phyloP scores from a whole-genome alignment of 1,284 basidiomycete genomes.

The Afroboletus lepidellus region DNA sequence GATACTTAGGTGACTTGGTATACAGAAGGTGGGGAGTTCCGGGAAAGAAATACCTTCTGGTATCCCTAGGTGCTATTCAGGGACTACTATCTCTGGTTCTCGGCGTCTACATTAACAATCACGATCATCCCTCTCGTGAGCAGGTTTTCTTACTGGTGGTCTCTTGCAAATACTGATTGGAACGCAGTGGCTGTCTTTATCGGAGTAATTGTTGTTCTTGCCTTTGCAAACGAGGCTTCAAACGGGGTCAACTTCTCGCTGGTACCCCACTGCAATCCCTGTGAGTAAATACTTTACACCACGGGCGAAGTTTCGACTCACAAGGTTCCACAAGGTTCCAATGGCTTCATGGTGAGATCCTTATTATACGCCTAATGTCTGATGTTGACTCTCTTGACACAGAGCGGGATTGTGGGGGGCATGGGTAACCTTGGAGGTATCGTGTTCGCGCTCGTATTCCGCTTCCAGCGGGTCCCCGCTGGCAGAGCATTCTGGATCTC shows the following conservation, averaged over 20 bases:
- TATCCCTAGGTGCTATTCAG: constrained; percentile 45
- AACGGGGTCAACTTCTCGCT: constrained; percentile 57
- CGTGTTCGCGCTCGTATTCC: constrained; percentile 35
- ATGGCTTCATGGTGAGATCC: constrained; percentile 36
- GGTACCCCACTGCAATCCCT: constrained; percentile 52
- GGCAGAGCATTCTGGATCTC: constrained; percentile 43
- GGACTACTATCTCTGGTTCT: constrained; percentile 48
- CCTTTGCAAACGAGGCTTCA: constrained; percentile 37
- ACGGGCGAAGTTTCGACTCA: constrained; percentile 13
- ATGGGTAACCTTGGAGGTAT: constrained; percentile 3
- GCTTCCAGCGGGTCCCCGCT: constrained; percentile 41
- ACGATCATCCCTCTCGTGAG: constrained; percentile 26
- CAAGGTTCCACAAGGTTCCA: constrained; percentile 28
- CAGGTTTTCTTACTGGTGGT: neutral
- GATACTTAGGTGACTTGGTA: constrained; percentile 50
- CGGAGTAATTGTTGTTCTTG: constrained; percentile 26
- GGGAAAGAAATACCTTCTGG: constrained; percentile 54
- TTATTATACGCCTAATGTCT: neutral
- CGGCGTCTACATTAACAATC: constrained; percentile 45
- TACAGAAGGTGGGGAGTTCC: constrained; percentile 47
- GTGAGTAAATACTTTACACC: constrained; percentile 28
- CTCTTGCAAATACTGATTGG: neutral
- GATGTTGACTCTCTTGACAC: neutral
- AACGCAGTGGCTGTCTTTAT: constrained; percentile 29
- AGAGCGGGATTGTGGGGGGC: constrained; percentile 4